phyloP scores from a whole-genome alignment of 495 filamentous ascomycete species.

The Thermochaetoides thermophila region DNA sequence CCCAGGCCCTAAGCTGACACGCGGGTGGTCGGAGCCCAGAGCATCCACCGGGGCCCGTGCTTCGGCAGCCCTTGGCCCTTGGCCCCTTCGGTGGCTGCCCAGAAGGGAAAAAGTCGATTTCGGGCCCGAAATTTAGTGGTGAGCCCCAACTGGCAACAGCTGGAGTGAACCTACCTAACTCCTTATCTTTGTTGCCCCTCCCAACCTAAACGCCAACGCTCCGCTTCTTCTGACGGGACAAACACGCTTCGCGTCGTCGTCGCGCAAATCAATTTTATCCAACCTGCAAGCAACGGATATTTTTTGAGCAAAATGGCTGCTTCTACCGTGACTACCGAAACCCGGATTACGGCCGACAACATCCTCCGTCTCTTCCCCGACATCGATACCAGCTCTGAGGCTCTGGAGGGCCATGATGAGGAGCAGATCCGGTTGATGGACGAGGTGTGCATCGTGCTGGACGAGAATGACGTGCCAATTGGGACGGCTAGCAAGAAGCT shows the following conservation, averaged over 20 bases:
- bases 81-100: too few species aligned
- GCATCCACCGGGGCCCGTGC: too few species aligned
- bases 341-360: conserved; percentile 65
- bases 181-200: conserved; percentile 1
- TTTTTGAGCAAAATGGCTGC: too few species aligned
- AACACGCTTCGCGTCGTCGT: too few species aligned
- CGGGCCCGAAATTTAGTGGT: background rate
- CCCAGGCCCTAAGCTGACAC: too few species aligned
- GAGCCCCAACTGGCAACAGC: background rate
- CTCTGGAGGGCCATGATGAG: conserved; percentile 79
- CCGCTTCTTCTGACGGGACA: background rate
- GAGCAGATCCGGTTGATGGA: conserved; percentile 98
- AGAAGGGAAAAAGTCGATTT: background rate
- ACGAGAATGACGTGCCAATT: conserved; percentile 84
- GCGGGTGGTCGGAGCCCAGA: too few species aligned
- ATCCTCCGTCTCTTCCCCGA: conserved; percentile 86
- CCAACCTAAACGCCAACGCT: background rate
- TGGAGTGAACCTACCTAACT: too few species aligned
- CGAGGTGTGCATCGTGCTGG: conserved; percentile 93
- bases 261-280: too few species aligned
- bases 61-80: too few species aligned
- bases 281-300: too few species aligned
- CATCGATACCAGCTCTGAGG: conserved; percentile 74
- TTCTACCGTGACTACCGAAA: conserved; percentile 25
- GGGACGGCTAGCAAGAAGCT: conserved; percentile 97